Base-by-base conservation (phyloP, 1,139 yeast genomes). In the Sugiyamaella grinbergsii region DNA sequence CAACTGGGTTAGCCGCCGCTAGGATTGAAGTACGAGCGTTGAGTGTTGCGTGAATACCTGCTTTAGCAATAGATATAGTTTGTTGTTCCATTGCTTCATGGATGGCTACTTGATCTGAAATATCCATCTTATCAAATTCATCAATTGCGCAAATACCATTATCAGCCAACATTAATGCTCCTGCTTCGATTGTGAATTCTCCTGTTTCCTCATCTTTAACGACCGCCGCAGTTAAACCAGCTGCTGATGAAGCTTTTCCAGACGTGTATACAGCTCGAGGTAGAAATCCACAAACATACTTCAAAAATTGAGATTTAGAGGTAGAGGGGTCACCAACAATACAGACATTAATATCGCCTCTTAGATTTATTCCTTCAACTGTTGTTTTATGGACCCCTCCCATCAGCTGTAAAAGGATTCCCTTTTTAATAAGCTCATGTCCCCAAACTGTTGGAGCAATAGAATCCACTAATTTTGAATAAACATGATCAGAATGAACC, bases 41-140 rank as follows among this genome's bases (percentile, higher is more conserved):
- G 62, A 93, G 73, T 0, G 98, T 93, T 5, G 98, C 98, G 67
- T 93, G 98, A 56, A 93, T 93, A 63, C 98, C 98, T 1, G 98
- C 98, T 68, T 93, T 93, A 20, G 98, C 97, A 64, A 93, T 93
- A 11, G 97, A 90, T 58, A 93, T 93, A 0, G 98, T 93, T 69
- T 93, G 98, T 71, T 93, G 98, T 75, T 93, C 98, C 99, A 93
- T 93, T 13, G 98, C 99, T 74, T 93, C 99, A 73, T 93, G 99
- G 74, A 93, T 93, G 2, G 98, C 98, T 53, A 93, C 98, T 72
- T 94, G 98, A 70, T 94, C 98, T 4, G 83, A 72, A 45, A 93
- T 70, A 69, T 93, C 98, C 98, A 93, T 93, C 74, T 94, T 93
- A 69, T 93, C 99, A 63, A 93, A 93, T 71, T 93, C 99, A 68